A percentile compares a stretch with the other conserved stretches of the same genome.
Conservation (phyloP, 495 filamentous ascomycete species). For the Penicillium diatomitis region DNA sequence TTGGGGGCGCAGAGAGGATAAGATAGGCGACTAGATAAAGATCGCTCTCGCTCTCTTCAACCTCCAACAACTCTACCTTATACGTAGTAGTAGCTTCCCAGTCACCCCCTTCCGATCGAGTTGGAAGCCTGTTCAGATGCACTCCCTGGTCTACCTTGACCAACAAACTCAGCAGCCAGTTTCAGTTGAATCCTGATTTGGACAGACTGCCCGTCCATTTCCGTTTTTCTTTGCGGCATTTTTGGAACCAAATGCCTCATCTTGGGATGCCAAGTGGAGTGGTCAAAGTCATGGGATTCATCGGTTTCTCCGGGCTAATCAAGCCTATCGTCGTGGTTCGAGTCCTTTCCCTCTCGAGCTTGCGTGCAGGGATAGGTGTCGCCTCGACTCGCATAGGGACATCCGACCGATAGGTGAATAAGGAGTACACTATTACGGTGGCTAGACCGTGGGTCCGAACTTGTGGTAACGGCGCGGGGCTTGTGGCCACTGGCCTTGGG, state of each 20-base stretch:
- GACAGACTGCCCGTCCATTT: neutral
- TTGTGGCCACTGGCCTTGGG: neutral
- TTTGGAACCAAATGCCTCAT: slow-evolving; percentile 15
- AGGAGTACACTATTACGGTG: neutral
- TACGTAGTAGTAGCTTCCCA: no score
- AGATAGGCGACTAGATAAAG: no score
- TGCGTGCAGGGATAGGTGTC: slow-evolving; percentile 1
- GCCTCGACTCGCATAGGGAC: slow-evolving; percentile 1
- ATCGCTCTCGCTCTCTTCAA: no score
- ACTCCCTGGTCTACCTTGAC: no score
- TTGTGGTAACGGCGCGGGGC: slow-evolving; percentile 9
- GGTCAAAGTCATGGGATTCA: slow-evolving; percentile 1
- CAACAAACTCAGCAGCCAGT: no score
- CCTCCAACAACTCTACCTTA: no score
- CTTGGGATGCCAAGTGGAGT: slow-evolving; percentile 8
- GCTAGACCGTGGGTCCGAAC: slow-evolving; percentile 9
- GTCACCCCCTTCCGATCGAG: no score
- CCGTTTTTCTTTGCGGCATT: slow-evolving; percentile 7
- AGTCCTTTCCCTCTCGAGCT: neutral
- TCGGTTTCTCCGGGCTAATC: slow-evolving; percentile 6
- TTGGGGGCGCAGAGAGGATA: no score
- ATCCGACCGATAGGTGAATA: slow-evolving; percentile 4
- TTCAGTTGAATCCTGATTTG: neutral
- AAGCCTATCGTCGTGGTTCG: slow-evolving; percentile 2
- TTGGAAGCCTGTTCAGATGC: no score